phyloP scores from a whole-genome alignment of 176 grass and related monocot species.

The Avena sativa region DNA sequence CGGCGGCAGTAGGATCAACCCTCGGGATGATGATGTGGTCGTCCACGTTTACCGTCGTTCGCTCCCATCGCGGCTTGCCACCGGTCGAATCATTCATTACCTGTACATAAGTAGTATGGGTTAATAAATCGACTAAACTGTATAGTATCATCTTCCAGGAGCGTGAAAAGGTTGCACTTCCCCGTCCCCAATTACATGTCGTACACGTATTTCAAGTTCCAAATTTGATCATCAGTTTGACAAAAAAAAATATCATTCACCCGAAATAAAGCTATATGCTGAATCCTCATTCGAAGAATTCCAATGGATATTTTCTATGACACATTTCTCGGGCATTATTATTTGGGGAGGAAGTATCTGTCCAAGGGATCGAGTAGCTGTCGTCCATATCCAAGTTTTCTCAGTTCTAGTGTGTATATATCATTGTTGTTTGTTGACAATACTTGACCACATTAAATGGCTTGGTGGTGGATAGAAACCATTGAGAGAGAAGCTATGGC shows the following conservation, averaged over 20 bases:
- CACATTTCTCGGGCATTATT: not conserved
- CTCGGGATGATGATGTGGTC: constrained; percentile 66
- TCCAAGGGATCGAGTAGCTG: too few relatives aligned
- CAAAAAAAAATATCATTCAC: too few relatives aligned
- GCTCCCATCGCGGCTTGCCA: constrained; percentile 47
- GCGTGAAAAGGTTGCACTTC: not conserved
- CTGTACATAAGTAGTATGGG: not conserved
- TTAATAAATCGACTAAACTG: not conserved
- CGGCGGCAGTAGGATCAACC: constrained; percentile 28
- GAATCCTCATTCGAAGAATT: not conserved
- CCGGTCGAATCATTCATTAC: not conserved
- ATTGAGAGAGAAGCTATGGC: too few relatives aligned
- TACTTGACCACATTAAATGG: too few relatives aligned
- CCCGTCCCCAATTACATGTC: not conserved
- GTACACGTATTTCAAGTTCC: too few relatives aligned
- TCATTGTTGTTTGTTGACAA: too few relatives aligned
- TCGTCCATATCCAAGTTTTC: too few relatives aligned
- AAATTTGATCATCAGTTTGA: too few relatives aligned
- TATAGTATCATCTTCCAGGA: not conserved
- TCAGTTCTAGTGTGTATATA: too few relatives aligned
- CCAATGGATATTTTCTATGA: not conserved
- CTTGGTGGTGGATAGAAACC: too few relatives aligned
- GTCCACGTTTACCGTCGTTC: constrained; percentile 55
- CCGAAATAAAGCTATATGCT: not conserved
- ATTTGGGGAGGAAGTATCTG: not conserved